Conservation (phyloP, 169 alveolate species). For the Cryptosporidium ubiquitum region DNA sequence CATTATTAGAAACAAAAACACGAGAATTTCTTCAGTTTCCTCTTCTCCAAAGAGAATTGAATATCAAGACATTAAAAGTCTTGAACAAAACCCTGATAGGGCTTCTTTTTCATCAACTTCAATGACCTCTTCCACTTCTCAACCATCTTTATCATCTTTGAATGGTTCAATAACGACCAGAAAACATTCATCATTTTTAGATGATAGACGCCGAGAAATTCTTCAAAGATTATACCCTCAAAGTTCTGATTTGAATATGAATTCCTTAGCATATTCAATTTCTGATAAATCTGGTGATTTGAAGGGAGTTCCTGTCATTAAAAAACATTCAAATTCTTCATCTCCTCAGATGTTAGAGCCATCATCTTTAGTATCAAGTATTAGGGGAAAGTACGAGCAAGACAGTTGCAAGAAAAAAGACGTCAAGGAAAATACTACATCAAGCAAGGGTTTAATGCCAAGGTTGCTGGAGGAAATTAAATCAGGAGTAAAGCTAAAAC, state of each 20-base stretch:
- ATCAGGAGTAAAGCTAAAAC: constrained; percentile 42
- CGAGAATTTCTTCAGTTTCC: constrained; percentile 15
- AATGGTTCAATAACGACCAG: neutral
- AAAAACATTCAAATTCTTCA: constrained; percentile 10
- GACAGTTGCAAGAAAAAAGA: neutral
- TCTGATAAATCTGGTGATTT: constrained; percentile 25
- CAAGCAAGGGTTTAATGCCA: neutral
- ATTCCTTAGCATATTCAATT: constrained; percentile 33
- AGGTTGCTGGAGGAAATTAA: constrained; percentile 41
- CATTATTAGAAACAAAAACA: neutral
- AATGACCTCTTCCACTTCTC: neutral
- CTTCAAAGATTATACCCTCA: constrained; percentile 47
- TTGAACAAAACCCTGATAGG: neutral
- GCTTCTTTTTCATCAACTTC: neutral
- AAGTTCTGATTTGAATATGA: constrained; percentile 19
- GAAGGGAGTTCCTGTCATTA: constrained; percentile 15
- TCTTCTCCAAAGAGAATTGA: constrained; percentile 28
- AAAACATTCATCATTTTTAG: constrained; percentile 24
- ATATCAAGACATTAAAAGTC: constrained; percentile 23
- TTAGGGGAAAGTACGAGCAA: neutral
- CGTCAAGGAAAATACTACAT: neutral
- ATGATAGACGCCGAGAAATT: constrained; percentile 21
- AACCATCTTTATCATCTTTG: neutral
- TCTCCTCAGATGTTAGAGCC: neutral
- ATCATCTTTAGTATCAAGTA: neutral